Conservation (phyloP, 768 basidiomycete genomes). For the Rhodotorula diobovata region DNA sequence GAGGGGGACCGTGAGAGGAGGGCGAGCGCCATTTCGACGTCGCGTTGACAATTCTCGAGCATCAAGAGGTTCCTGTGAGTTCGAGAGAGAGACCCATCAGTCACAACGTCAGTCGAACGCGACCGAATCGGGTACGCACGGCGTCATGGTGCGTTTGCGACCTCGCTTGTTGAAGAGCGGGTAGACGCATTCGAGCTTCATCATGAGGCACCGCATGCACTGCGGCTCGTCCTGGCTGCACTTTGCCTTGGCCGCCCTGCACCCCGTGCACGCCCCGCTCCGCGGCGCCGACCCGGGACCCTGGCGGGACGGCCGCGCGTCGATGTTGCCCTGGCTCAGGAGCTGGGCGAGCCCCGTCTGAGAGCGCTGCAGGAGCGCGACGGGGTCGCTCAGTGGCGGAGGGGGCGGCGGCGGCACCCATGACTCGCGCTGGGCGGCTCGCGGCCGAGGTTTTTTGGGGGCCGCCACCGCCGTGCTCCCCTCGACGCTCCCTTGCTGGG, state of each 20-base stretch:
- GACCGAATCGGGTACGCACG: conserved; percentile 2
- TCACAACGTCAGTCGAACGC: too few relatives aligned
- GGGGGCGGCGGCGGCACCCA: conserved; percentile 21
- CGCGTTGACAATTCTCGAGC: conserved; percentile 22
- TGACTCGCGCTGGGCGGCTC: background rate
- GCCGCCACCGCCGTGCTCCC: background rate
- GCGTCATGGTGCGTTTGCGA: conserved; percentile 23
- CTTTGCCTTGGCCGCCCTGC: conserved; percentile 18
- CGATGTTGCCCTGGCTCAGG: conserved; percentile 20
- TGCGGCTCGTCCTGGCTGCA: conserved; percentile 20
- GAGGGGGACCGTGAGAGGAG: background rate
- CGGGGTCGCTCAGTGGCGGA: conserved; percentile 19
- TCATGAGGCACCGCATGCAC: conserved; percentile 3
- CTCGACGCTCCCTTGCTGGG: background rate
- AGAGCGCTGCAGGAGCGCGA: conserved; percentile 19
- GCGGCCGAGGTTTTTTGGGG: background rate
- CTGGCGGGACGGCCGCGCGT: conserved; percentile 24
- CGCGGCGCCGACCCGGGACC: background rate
- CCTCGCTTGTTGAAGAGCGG: conserved; percentile 18
- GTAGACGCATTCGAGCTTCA: conserved; percentile 2
- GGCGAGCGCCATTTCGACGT: conserved; percentile 22
- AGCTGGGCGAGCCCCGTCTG: conserved; percentile 4
- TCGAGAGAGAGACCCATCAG: too few relatives aligned
- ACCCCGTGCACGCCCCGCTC: conserved; percentile 18
- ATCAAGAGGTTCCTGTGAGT: conserved; percentile 15